A percentile compares a stretch with the other conserved stretches of the same genome.
Conservation (phyloP, 306 rosid genomes). For the Vicia faba region DNA sequence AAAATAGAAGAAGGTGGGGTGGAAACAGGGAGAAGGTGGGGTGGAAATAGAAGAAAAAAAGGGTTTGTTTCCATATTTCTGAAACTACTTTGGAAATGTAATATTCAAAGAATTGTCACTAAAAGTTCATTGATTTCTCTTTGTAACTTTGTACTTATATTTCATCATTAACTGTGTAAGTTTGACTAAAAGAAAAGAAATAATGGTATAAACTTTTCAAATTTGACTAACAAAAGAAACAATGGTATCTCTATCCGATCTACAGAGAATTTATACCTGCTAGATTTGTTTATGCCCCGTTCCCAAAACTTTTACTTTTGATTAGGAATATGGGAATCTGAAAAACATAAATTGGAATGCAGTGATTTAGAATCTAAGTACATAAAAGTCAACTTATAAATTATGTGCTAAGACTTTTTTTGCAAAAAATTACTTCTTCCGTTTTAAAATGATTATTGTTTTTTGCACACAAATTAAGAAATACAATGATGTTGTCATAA, state of each 20-base stretch:
- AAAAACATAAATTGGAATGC: neutral
- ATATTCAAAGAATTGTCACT: conserved; percentile 3
- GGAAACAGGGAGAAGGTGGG: neutral
- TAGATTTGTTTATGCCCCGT: conserved; percentile 30
- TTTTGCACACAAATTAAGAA: too few species aligned
- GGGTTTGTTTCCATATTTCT: conserved; percentile 17
- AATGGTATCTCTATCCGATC: neutral
- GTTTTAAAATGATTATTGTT: too few species aligned
- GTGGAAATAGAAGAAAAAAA: neutral
- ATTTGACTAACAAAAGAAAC: neutral
- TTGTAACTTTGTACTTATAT: conserved; percentile 5
- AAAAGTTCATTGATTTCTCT: conserved; percentile 2
- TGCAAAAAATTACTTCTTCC: too few species aligned
- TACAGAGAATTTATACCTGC: conserved; percentile 17
- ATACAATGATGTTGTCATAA: too few species aligned
- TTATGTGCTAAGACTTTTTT: neutral
- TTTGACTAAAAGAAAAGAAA: neutral
- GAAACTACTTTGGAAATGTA: conserved; percentile 19
- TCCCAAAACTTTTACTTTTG: conserved; percentile 20
- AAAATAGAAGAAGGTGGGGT: neutral
- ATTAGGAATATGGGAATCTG: conserved; percentile 25
- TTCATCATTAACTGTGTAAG: neutral
- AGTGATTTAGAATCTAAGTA: neutral
- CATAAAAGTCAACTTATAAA: neutral
- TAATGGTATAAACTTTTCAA: neutral